Base-by-base conservation (phyloP, 2,329 filamentous ascomycete species). In the Exophiala calicioides region DNA sequence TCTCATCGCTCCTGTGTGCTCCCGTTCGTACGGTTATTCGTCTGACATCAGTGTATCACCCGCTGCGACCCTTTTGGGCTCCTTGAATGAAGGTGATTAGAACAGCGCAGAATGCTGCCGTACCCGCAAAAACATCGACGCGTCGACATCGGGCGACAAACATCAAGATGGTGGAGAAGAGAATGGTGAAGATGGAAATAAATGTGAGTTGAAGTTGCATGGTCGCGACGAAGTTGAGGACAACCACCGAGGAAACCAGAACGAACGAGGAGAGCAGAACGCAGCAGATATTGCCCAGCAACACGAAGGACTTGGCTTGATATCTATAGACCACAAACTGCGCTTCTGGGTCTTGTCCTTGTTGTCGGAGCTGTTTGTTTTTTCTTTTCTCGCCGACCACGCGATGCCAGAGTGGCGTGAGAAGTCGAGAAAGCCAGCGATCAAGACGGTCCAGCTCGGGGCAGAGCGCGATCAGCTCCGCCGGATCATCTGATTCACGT, bases 51-150 rank as follows among this genome's bases (percentile, higher is more conserved):
- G n/a, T n/a, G n/a, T n/a, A n/a, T n/a, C n/a, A n/a, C n/a, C n/a
- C n/a, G n/a, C n/a, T n/a, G n/a, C n/a, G n/a, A n/a, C n/a, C n/a
- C n/a, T n/a, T n/a, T n/a, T n/a, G n/a, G n/a, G n/a, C n/a, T n/a
- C 36, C 20, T 39, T 39, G 36, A 7, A 39, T 8, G 36, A 39
- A 39, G 4, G 27, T 21, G 12, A 39, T 27, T 15, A 24, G 20
- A 3, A 39, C 36, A 23, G 36, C 36, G 6, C 20, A 23, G 18
- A 39, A 39, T 3, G 36, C 36, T 29, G 38, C 38, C 4, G 38
- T 42, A 16, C 23, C 38, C 13, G 23, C 38, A 31, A 42, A 42
- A n/a, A 42, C 38, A n/a, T 42, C 38, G 19, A 21, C 31, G 6
- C 38, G 38, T 7, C 38, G 38, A 20, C 38, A 42, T 3, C 27